Base-by-base conservation (phyloP, 768 basidiomycete species). In the Lentinula detonsa region DNA sequence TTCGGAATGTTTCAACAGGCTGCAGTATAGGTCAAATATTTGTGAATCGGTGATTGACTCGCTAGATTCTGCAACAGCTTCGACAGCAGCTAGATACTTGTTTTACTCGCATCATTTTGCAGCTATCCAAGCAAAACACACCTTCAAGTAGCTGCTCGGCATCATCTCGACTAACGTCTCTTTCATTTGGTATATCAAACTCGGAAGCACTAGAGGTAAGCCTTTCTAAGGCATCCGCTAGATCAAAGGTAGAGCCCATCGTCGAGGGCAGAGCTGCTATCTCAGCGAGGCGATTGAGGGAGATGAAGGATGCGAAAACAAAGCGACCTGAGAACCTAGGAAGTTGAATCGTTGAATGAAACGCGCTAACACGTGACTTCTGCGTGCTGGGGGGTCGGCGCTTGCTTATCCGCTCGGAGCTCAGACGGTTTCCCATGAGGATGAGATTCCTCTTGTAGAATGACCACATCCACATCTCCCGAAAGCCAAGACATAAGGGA, bases 1-100 rank as follows among this genome's bases (percentile, higher is more conserved):
- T 48, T 85, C 81, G 0, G 87, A 79, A 64, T 86, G 75, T 74
- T 95, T 97, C 67, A 98, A 78, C 10, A 97, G 76, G 63, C 85
- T 88, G 52, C 92, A 81, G 68, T 91, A 90, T 13, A 88, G 83
- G 65, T 95, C 94, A 62, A 96, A 93, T 31, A 89, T 82, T 15
- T 85, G 78, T 2, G 75, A 74, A 31, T 91, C 82, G 0, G 78
- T 71, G 57, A 98, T 87, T 6, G 82, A 74, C n/a, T 91, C 87
- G 15, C 90, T 86, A 7, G 84, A 84, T 53, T 86, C 81, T 2
- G 92, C 89, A 51, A 94, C 84, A n/a, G 84, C 78, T 64, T 87
- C 88, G 57, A 99, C 90, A 35, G 90, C 93, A 63, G 79, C 91
- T 90, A 71, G 48, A 64, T 67, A 61, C 54, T 16, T 51, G 54